phyloP scores from a whole-genome alignment of 768 basidiomycete species.

The Postia placenta region DNA sequence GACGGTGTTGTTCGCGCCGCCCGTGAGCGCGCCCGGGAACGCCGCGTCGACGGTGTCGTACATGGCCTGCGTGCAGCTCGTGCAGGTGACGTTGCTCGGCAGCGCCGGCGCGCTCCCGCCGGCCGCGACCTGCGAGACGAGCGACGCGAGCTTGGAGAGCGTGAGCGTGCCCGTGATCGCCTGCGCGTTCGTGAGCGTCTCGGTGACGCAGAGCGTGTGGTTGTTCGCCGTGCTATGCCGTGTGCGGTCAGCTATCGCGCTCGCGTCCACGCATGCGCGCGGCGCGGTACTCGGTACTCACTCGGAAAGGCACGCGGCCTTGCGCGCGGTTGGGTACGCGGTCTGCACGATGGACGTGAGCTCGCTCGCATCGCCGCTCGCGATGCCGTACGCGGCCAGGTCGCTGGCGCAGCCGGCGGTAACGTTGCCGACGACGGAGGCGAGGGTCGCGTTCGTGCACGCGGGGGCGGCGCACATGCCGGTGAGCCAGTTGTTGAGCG shows the following conservation, averaged over 20 bases:
- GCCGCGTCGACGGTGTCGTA: conserved; percentile 22
- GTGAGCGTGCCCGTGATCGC: conserved; percentile 22
- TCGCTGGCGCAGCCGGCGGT: conserved; percentile 45
- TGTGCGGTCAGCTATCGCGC: no score
- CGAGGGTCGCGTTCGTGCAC: conserved; percentile 57
- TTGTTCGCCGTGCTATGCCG: conserved; percentile 26
- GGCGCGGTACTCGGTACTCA: conserved; percentile 35
- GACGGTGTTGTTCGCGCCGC: conserved; percentile 12
- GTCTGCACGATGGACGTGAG: conserved; percentile 35
- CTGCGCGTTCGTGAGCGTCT: conserved; percentile 51
- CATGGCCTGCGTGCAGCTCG: conserved; percentile 27
- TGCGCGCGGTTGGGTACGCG: conserved; percentile 50
- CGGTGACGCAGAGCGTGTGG: conserved; percentile 48
- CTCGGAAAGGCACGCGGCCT: conserved; percentile 61
- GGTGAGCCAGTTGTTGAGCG: conserved; percentile 56
- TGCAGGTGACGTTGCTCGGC: conserved; percentile 23
- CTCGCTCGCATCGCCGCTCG: conserved; percentile 9
- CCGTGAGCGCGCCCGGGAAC: conserved; percentile 16
- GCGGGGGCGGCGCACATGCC: conserved; percentile 45
- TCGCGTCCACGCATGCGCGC: no score
- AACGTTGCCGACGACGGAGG: conserved; percentile 46
- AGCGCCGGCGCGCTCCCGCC: conserved; percentile 11
- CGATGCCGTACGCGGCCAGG: conserved; percentile 22
- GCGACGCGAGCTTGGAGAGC: conserved; percentile 13
- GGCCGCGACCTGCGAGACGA: conserved; percentile 9